Conservation (phyloP, 1,139 yeast genomes). For the Taiozyma onychis region DNA sequence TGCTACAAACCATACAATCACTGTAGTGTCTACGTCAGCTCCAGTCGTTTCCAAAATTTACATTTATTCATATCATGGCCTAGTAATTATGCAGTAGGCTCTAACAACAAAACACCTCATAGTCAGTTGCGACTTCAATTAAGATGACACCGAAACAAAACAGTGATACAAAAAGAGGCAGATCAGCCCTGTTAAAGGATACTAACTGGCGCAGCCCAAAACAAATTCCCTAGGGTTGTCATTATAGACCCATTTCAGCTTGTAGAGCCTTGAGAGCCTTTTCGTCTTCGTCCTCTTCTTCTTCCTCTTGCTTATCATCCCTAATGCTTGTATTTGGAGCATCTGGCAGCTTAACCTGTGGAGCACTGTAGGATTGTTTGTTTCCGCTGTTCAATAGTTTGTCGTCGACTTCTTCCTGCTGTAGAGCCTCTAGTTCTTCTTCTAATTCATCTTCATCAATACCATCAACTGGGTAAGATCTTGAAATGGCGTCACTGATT, state of each 20-base stretch:
- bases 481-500: conserved; percentile 90
- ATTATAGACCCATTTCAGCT: conserved; percentile 89
- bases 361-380: conserved; percentile 14
- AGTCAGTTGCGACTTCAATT: background rate
- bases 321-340: conserved; percentile 29
- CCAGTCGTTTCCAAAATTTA: background rate
- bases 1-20: background rate
- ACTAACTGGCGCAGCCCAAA: background rate
- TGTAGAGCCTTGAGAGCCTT: conserved; percentile 84
- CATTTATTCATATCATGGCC: background rate
- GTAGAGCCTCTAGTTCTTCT: conserved; percentile 85
- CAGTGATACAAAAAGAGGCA: background rate
- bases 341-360: conserved; percentile 31
- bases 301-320: conserved; percentile 21
- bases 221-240: background rate
- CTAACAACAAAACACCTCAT: background rate
- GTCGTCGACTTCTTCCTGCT: conserved; percentile 70
- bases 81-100: background rate
- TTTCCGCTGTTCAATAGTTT: conserved; percentile 46
- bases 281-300: conserved; percentile 66
- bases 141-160: background rate
- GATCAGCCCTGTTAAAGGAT: background rate
- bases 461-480: conserved; percentile 68
- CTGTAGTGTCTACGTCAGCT: background rate
- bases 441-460: conserved; percentile 81